Evolutionary conservation across 768 basidiomycete genomes (phyloP).

Genomic region (Leccinum boreale): DNA sequence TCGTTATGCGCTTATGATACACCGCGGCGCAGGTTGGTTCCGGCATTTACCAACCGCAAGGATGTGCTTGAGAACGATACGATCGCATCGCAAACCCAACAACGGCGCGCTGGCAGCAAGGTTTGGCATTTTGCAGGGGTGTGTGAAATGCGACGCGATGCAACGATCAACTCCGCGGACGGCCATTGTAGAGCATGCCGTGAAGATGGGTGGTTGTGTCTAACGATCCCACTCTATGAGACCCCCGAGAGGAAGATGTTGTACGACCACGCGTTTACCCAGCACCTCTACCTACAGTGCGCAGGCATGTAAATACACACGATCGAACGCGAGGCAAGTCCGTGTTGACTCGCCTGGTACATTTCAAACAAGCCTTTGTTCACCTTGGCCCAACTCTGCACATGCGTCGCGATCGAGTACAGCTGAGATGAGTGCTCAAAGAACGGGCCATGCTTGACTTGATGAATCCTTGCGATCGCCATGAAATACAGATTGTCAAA

Average conservation of each 20-base stretch:
- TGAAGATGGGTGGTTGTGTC: not conserved
- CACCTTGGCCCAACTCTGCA: conserved; percentile 88
- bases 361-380: conserved; percentile 91
- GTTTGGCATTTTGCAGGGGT: conserved; percentile 8
- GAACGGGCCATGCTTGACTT: conserved; percentile 85
- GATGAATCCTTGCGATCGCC: conserved; percentile 71
- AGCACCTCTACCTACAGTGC: conserved; percentile 76
- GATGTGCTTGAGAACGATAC: conserved; percentile 10
- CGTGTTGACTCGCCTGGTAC: conserved; percentile 65
- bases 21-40: not conserved
- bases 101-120: not conserved
- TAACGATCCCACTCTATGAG: conserved; percentile 62
- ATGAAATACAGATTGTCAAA: conserved; percentile 77
- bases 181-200: not conserved
- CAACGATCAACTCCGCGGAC: conserved; percentile 19
- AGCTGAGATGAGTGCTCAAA: conserved; percentile 91
- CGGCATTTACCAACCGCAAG: not conserved
- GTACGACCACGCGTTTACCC: conserved; percentile 93
- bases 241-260: conserved; percentile 87
- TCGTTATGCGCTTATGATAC: not conserved
- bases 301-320: conserved; percentile 5
- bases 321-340: not conserved
- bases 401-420: conserved; percentile 81
- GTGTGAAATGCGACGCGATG: conserved; percentile 16
- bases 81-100: not conserved